Evolutionary conservation across 192 early-diverging fungal genomes (phyloP), one percentile per base, ranked within the genome.

Genomic region (Backusella liffmaniae): DNA sequence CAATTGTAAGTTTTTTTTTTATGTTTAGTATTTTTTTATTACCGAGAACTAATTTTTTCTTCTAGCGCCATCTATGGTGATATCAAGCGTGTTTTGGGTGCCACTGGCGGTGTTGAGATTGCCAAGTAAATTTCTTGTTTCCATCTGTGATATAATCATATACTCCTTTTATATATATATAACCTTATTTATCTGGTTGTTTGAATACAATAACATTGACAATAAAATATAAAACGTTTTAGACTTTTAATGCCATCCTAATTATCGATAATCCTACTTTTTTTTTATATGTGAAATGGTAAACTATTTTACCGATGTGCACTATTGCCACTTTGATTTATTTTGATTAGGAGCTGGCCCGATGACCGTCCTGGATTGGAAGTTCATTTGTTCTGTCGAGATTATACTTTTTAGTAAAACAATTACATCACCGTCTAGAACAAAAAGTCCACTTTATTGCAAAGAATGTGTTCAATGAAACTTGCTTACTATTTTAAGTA

Each of bases 11-110:
- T 70, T 51, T 26, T 59, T 26, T 18, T 21, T 53, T 53, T 6
- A 53, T 49, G 15, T 23, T 66, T 29, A 39, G 37, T 29, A 56
- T 56, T 56, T 26, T 59, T 39, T 10, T 39, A 39, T 39, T 39
- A 13, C n/a, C 9, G 23, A 26, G 6, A 59, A 46, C 13, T 44
- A 30, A 41, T 5, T 71, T 6, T 7, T 46, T 30, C 10, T 36
- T 72, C 35, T 73, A 73, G 46, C 78, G 90, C 88, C 76, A 90
- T 91, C 84, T 90, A 88, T 76, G 81, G 77, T 77, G 85, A 87
- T 76, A 82, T 90, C 82, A 87, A 88, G 86, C 86, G 88, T 82
- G 80, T 86, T 71, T 81, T 89, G 66, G 89, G 89, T 81, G 89
- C 89, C 77, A 88, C 88, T 36, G 79, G 79, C 75, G 79, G 83